Percentiles rank a stretch among this genome's conserved stretches.
Conservation (phyloP, 495 filamentous ascomycete genomes). For the Physcia stellaris region DNA sequence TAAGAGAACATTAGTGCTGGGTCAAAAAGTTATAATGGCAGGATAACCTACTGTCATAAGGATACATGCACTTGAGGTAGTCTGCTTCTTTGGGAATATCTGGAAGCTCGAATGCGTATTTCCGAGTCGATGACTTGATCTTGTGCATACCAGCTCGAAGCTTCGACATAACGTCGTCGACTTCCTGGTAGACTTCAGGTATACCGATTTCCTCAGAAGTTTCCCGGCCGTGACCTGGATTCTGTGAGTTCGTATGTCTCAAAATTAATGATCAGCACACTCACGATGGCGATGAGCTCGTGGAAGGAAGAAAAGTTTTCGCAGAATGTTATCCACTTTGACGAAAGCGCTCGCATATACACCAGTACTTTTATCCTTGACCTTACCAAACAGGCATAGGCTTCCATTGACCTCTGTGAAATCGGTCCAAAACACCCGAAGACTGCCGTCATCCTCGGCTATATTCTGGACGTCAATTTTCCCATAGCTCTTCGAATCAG, state of each 20-base stretch:
- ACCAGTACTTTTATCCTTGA: conserved; percentile 72
- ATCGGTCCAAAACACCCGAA: conserved; percentile 94
- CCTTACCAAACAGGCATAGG: conserved; percentile 91
- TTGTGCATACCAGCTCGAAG: conserved; percentile 78
- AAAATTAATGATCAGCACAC: conserved; percentile 4
- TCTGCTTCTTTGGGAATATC: conserved; percentile 78
- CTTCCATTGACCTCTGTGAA: conserved; percentile 88
- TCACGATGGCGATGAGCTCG: conserved; percentile 48
- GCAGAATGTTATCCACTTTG: conserved; percentile 87
- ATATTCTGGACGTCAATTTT: conserved; percentile 72
- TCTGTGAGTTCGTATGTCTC: conserved; percentile 6
- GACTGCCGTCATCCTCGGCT: conserved; percentile 77
- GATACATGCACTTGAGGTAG: conserved; percentile 87
- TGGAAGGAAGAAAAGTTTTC: conserved; percentile 88
- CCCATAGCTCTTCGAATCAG: conserved; percentile 49
- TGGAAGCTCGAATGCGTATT: conserved; percentile 89
- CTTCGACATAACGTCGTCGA: conserved; percentile 70
- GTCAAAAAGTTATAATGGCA: conserved; percentile 3
- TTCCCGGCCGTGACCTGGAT: conserved; percentile 42
- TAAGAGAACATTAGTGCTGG: too few relatives aligned
- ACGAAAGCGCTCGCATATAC: conserved; percentile 81
- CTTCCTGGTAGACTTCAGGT: conserved; percentile 80
- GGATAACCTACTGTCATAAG: conserved; percentile 48
- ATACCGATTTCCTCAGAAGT: conserved; percentile 75
- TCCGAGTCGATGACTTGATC: conserved; percentile 76